Conservation (phyloP, 176 grass and related monocot species). For the Cenchrus americanus region DNA sequence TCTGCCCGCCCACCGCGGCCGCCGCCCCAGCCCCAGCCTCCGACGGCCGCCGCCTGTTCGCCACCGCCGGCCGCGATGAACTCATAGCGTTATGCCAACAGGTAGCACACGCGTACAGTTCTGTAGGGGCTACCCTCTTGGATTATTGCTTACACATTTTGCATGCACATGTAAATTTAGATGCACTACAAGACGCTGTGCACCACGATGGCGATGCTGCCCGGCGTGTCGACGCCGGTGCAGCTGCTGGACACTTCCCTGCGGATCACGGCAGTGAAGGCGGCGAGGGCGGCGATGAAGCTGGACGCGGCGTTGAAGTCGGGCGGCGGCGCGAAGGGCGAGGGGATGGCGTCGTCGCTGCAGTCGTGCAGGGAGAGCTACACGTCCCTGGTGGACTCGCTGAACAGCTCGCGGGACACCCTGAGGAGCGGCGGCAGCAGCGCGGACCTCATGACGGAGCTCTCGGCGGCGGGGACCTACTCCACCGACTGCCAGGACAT, state of each 20-base stretch:
- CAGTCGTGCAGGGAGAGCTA: conserved; percentile 58
- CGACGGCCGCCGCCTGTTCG: conserved; percentile 35
- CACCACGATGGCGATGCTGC: conserved; percentile 40
- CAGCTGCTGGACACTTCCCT: conserved; percentile 46
- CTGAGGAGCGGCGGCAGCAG: conserved; percentile 41
- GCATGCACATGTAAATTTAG: neutral
- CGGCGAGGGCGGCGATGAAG: conserved; percentile 34
- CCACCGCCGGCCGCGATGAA: neutral
- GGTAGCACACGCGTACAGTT: neutral
- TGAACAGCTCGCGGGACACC: conserved; percentile 24
- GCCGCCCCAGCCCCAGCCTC: neutral
- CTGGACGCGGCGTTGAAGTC: neutral
- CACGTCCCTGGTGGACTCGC: conserved; percentile 50
- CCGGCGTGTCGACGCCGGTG: conserved; percentile 46
- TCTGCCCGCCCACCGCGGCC: neutral
- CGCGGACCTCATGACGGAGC: conserved; percentile 47
- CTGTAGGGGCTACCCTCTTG: no score
- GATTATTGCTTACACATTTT: neutral
- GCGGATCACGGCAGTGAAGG: conserved; percentile 42
- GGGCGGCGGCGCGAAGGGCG: neutral
- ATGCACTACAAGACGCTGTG: conserved; percentile 60
- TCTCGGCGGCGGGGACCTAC: conserved; percentile 55
- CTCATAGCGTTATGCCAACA: conserved; percentile 46
- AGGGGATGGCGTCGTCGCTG: conserved; percentile 24
- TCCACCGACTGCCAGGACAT: conserved; percentile 56